Evolutionary conservation across 306 rosid genomes (phyloP).

Genomic region (Dalbergia cochinchinensis): DNA sequence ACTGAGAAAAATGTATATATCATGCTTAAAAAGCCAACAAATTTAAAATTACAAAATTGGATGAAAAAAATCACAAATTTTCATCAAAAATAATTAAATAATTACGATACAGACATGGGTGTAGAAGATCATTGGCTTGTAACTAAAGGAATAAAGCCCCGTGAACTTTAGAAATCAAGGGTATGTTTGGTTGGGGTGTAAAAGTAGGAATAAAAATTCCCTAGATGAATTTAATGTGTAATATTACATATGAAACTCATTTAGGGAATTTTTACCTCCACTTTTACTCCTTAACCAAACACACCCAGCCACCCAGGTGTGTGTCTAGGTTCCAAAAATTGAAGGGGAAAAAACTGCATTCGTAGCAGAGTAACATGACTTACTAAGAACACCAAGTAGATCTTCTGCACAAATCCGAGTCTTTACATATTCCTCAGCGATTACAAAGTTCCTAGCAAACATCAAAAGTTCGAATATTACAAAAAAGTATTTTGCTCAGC

Average conservation of each 20-base stretch:
- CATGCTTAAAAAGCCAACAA: neutral
- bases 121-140: conserved; percentile 1
- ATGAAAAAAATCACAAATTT: conserved; percentile 14
- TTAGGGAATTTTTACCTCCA: too few species aligned
- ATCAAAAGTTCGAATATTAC: conserved; percentile 32
- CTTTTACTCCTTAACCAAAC: too few species aligned
- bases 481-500: neutral
- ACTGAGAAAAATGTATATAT: neutral
- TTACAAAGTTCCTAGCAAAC: conserved; percentile 52
- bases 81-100: conserved; percentile 4
- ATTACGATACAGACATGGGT: conserved; percentile 20
- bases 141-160: conserved; percentile 35
- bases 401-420: conserved; percentile 66
- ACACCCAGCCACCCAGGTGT: too few species aligned
- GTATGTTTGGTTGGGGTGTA: too few species aligned
- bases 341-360: neutral
- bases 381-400: conserved; percentile 74
- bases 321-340: neutral
- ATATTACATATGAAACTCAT: too few species aligned
- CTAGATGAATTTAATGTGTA: too few species aligned
- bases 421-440: conserved; percentile 67
- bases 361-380: conserved; percentile 48
- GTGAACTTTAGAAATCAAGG: conserved; percentile 26
- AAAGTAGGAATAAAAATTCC: too few species aligned
- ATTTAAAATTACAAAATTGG: conserved; percentile 23